Conservation (phyloP, 768 basidiomycete genomes). For the Suillus clintonianus region DNA sequence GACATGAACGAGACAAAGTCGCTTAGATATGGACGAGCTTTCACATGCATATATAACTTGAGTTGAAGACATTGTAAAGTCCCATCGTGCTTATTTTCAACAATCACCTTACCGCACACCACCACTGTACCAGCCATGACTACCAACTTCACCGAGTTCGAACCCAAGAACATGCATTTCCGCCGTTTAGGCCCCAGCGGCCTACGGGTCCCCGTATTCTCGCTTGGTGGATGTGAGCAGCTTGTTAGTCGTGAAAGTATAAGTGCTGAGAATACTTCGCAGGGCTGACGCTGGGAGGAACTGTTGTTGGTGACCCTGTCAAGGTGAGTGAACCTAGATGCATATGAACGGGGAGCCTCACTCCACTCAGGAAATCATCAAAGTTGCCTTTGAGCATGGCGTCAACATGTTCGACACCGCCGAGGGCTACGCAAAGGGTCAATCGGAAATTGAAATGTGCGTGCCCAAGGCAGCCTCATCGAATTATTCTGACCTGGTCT, state of each 20-base stretch:
- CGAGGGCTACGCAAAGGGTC: slow-evolving; percentile 46
- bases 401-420: slow-evolving; percentile 55
- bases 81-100: background rate
- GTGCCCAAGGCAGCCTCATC: slow-evolving; percentile 2
- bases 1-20: background rate
- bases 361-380: slow-evolving; percentile 48
- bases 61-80: background rate
- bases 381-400: slow-evolving; percentile 52
- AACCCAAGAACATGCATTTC: slow-evolving; percentile 42
- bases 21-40: slow-evolving; percentile 13
- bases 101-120: background rate
- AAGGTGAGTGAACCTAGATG: slow-evolving; percentile 29
- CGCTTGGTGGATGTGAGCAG: slow-evolving; percentile 49
- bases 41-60: slow-evolving; percentile 17
- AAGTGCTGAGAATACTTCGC: background rate
- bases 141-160: slow-evolving; percentile 33
- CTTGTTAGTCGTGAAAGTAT: background rate
- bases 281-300: slow-evolving; percentile 51
- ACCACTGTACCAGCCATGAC: slow-evolving; percentile 15
- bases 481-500: background rate
- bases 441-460: slow-evolving; percentile 56
- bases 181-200: slow-evolving; percentile 48
- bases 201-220: slow-evolving; percentile 52
- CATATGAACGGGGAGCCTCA: background rate
- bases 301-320: slow-evolving; percentile 53